Evolutionary conservation across 176 grass and related monocot genomes (phyloP).

Genomic region (Zoysia pacifica): DNA sequence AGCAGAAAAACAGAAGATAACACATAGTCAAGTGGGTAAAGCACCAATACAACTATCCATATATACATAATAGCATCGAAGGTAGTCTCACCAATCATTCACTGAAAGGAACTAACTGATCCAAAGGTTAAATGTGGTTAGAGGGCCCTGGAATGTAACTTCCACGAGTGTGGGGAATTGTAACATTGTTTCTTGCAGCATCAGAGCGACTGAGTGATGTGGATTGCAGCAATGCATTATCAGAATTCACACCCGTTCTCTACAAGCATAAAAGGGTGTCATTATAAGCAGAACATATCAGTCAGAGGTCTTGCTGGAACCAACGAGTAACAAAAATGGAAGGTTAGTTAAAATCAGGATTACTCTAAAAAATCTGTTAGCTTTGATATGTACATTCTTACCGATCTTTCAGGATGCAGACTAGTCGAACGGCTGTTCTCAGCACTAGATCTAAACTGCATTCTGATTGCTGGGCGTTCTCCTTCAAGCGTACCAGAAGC

Average conservation of each 20-base stretch:
- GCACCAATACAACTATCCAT: constrained; percentile 19
- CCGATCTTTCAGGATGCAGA: constrained; percentile 45
- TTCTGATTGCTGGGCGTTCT: constrained; percentile 53
- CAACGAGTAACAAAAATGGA: neutral
- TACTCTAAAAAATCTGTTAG: constrained; percentile 10
- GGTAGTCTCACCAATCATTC: constrained; percentile 36
- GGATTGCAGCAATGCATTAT: constrained; percentile 49
- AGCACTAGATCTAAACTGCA: constrained; percentile 51
- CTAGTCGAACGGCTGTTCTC: constrained; percentile 55
- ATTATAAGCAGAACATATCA: constrained; percentile 18
- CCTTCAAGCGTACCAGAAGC: constrained; percentile 41
- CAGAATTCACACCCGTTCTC: constrained; percentile 35
- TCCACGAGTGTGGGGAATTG: constrained; percentile 12
- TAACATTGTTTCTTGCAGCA: constrained; percentile 25
- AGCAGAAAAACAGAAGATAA: neutral
- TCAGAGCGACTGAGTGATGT: constrained; percentile 37
- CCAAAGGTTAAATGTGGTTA: constrained; percentile 37
- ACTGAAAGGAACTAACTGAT: constrained; percentile 37
- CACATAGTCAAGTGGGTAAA: neutral
- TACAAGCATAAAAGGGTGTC: constrained; percentile 30
- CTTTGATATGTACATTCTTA: constrained; percentile 19
- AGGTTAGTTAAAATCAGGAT: neutral
- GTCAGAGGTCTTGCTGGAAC: neutral
- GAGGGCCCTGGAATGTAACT: constrained; percentile 44
- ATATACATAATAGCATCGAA: constrained; percentile 29